Evolutionary conservation across 2,329 filamentous ascomycete genomes (phyloP).

Genomic region (Neurospora sp.): DNA sequence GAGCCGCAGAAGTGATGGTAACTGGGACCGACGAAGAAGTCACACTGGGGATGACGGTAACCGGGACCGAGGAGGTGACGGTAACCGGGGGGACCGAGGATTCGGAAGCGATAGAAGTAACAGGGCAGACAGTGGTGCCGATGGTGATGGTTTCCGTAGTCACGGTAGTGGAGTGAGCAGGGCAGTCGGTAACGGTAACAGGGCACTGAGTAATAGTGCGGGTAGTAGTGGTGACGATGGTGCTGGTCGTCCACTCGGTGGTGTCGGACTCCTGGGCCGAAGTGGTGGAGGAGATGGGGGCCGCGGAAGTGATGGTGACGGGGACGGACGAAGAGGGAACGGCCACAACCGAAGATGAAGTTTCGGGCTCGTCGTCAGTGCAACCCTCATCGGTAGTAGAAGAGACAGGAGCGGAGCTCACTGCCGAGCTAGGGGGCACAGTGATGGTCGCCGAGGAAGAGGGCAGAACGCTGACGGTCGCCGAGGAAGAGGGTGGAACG

Average conservation of each 20-base stretch:
- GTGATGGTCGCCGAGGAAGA: not conserved
- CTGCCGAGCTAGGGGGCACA: too few relatives aligned
- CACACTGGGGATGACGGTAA: not conserved
- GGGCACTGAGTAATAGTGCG: constrained; percentile 14
- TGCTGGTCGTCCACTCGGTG: constrained; percentile 27
- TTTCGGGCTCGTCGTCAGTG: not conserved
- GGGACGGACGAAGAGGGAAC: not conserved
- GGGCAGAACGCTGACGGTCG: not conserved
- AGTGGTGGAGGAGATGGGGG: not conserved
- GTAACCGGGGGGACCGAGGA: not conserved
- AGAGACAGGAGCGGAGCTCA: not conserved
- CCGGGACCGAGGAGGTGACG: not conserved
- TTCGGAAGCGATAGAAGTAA: not conserved
- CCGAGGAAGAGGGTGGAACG: not conserved
- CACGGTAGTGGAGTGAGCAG: not conserved
- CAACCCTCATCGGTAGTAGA: not conserved
- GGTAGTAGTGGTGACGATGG: constrained; percentile 37
- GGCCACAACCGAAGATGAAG: not conserved
- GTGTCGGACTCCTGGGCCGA: not conserved
- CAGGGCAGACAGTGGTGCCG: not conserved
- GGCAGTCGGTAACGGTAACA: constrained; percentile 24
- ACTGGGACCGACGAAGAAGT: not conserved
- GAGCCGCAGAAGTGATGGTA: not conserved
- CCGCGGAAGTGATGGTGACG: not conserved
- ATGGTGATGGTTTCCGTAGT: not conserved